Percentiles rank a stretch among this genome's conserved stretches.
phyloP scores from a whole-genome alignment of 805 yeast species.

The Nakazawaea peltata region DNA sequence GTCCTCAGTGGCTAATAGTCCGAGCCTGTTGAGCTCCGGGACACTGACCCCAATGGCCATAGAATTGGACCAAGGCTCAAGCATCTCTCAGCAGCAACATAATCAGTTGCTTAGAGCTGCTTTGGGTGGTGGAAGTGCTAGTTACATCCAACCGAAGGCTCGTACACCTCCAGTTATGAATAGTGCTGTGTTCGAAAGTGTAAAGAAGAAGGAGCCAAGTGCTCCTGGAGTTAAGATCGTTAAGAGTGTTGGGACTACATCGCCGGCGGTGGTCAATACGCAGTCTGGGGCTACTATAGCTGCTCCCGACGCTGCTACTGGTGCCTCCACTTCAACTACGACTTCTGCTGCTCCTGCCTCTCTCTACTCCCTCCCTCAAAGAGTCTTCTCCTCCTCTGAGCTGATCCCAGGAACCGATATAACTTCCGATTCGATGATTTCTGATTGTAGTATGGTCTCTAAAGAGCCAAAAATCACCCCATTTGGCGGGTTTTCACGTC shows the following conservation, averaged over 20 bases:
- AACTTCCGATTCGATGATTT: constrained; percentile 2
- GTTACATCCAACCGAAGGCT: constrained; percentile 34
- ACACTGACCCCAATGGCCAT: constrained; percentile 6
- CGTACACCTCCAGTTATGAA: constrained; percentile 17
- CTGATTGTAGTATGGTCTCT: background rate
- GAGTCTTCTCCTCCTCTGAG: too few species aligned
- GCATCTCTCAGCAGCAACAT: background rate
- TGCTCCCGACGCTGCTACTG: too few species aligned
- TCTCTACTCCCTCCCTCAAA: too few species aligned
- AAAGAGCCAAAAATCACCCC: constrained; percentile 35
- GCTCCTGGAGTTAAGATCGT: constrained; percentile 4
- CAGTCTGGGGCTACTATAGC: too few species aligned
- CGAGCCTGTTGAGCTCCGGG: constrained; percentile 8
- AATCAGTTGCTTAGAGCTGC: constrained; percentile 4
- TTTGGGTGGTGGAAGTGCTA: constrained; percentile 3
- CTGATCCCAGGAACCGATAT: background rate
- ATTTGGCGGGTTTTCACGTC: constrained; percentile 70
- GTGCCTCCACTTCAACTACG: too few species aligned
- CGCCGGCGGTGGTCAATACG: too few species aligned
- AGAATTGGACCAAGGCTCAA: background rate
- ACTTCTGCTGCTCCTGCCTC: background rate
- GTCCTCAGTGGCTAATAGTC: constrained; percentile 5
- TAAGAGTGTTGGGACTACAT: too few species aligned
- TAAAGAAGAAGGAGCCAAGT: constrained; percentile 3
- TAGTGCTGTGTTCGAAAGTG: constrained; percentile 5